A percentile compares a stretch with the other conserved stretches of the same genome.
These are phyloP conservation scores for Capsella rubella DNA, from an alignment of 441 rosid species.

Conservation along the genomic window DNA sequence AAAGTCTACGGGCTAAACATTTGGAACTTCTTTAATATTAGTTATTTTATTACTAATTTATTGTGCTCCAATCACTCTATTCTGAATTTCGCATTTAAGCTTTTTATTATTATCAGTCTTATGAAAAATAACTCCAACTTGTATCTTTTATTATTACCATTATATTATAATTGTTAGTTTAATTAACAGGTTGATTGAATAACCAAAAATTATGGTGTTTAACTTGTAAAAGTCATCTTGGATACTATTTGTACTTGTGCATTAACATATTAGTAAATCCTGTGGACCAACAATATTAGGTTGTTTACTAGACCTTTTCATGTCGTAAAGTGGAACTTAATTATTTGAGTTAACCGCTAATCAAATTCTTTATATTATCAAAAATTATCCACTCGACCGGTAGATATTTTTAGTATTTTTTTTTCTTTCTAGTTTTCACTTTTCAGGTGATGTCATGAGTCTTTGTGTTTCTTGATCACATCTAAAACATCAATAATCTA, in stretches of 20 bases:
- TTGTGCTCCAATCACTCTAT: conserved; percentile 37
- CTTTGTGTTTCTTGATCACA: conserved; percentile 7
- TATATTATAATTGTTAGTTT: background rate
- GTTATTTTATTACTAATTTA: conserved; percentile 15
- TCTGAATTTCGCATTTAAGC: conserved; percentile 22
- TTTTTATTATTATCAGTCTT: conserved; percentile 6
- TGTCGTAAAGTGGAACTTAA: background rate
- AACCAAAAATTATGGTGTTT: conserved; percentile 30
- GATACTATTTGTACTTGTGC: conserved; percentile 1
- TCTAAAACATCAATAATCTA: conserved; percentile 9
- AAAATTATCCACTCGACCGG: conserved; percentile 4
- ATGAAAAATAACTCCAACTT: conserved; percentile 36
- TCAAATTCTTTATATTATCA: background rate
- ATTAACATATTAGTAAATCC: conserved; percentile 3
- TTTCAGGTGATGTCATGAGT: background rate
- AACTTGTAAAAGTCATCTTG: conserved; percentile 41
- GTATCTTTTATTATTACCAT: conserved; percentile 6
- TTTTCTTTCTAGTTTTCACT: background rate
- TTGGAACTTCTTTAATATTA: conserved; percentile 28
- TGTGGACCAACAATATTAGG: conserved; percentile 12
- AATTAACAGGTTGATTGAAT: conserved; percentile 20
- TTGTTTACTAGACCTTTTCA: conserved; percentile 36
- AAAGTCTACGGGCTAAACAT: conserved; percentile 43
- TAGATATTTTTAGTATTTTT: background rate
- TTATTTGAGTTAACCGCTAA: background rate